Evolutionary conservation across 495 filamentous ascomycete species (phyloP), one percentile per base, ranked within the genome.

Genomic region (Astrothelium macrocarpum): DNA sequence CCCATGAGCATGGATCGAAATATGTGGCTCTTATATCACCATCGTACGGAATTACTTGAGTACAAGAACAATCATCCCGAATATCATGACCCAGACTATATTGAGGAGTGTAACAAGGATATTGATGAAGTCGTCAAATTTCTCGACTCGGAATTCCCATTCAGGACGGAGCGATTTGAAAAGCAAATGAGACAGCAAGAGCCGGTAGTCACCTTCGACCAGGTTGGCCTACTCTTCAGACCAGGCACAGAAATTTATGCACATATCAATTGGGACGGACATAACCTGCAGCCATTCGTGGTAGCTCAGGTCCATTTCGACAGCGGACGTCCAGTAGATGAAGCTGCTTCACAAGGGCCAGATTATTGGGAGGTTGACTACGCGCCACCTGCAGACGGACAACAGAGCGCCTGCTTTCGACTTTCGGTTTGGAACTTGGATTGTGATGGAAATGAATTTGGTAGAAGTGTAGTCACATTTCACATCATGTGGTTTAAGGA

Each of bases 401-500:
- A n/a, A n/a, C n/a, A n/a, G n/a, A n/a, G n/a, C n/a, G n/a, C n/a
- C n/a, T n/a, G n/a, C n/a, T 42, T 42, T 42, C 36, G 18, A 16
- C 10, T 42, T 9, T 10, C 36, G 18, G 36, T 16, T 42, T 49
- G 85, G 39, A 90, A 88, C 67, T 81, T 91, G 18, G 85, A 90
- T 71, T 90, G 88, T 67, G 86, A 92, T 66, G 88, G 90, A 49
- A 89, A 90, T 70, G 77, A 83, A 59, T 86, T 87, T 68, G 85
- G 84, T 12, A 81, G 86, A 72, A 84, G 83, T 1, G 85, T 82
- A 60, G 85, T 89, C 72, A 83, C 84, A 23, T 79, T 82, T 9
- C 84, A 90, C 62, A 85, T 95, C 32, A 78, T 83, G 16, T 79
- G 82, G 9, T 96, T 95, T 79, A 88, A 90, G 65, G 89, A 91